Evolutionary conservation across 2,329 filamentous ascomycete genomes (phyloP).

Genomic region (Coleophoma eucalyptorum): DNA sequence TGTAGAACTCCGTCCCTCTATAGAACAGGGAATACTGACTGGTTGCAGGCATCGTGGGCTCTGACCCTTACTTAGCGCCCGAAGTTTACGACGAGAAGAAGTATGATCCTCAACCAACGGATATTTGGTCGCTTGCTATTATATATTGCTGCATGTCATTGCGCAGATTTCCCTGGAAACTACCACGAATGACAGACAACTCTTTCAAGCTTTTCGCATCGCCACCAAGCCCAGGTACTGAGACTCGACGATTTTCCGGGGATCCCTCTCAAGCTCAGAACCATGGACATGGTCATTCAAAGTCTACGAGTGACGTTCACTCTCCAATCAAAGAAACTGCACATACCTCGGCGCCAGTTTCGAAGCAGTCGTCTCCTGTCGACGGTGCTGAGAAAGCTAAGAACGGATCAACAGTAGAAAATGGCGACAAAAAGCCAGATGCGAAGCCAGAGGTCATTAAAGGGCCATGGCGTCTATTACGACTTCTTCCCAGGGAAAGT

Average conservation of each 20-base stretch:
- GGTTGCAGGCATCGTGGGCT: slow-evolving; percentile 65
- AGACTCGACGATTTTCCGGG: slow-evolving; percentile 19
- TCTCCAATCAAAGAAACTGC: slow-evolving; percentile 16
- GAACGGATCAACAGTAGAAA: neutral
- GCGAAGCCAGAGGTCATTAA: slow-evolving; percentile 68
- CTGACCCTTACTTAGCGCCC: slow-evolving; percentile 93
- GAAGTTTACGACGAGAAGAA: slow-evolving; percentile 93
- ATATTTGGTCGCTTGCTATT: slow-evolving; percentile 97
- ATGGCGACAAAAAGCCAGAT: slow-evolving; percentile 43
- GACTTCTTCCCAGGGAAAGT: slow-evolving; percentile 84
- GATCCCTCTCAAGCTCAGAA: slow-evolving; percentile 9
- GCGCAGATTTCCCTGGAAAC: slow-evolving; percentile 94
- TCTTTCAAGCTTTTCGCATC: slow-evolving; percentile 92
- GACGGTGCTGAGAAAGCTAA: slow-evolving; percentile 8
- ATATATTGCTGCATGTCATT: slow-evolving; percentile 99
- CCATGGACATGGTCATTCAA: slow-evolving; percentile 10
- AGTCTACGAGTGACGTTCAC: slow-evolving; percentile 18
- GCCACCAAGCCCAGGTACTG: slow-evolving; percentile 68
- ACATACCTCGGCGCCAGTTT: slow-evolving; percentile 13
- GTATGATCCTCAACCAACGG: slow-evolving; percentile 90
- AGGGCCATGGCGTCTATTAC: slow-evolving; percentile 85
- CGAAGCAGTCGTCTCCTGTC: slow-evolving; percentile 11
- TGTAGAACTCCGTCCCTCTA: slow-evolving; percentile 27
- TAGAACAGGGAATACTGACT: slow-evolving; percentile 5
- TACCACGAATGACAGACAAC: slow-evolving; percentile 86